Evolutionary conservation across 2,329 filamentous ascomycete species (phyloP), one percentile per base, ranked within the genome.

Genomic region (Arthrobotrys entomopaga): DNA sequence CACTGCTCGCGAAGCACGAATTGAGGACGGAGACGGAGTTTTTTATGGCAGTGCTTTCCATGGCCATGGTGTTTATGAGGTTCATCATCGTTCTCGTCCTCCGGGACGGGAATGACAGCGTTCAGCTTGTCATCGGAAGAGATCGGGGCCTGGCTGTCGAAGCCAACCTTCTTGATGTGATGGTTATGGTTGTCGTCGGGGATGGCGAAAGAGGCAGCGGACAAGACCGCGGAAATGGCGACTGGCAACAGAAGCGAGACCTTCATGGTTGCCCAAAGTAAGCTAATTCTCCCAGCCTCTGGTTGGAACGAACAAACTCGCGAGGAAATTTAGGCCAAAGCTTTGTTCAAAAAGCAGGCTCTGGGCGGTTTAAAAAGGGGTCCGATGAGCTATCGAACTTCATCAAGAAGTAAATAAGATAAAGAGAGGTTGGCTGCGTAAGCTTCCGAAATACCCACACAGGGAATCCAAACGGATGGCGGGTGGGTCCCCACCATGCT

Each of bases 161-260:
- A 65, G 49, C 40, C 50, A 42, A 66, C 58, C 29, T 61, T 38
- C 29, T 52, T 48, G 53, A 52, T 13, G 60, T 54, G 57, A 11
- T 70, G 50, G 40, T 43, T 29, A 34, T 52, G 56, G 24, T 60
- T 60, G 43, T 65, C 69, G 61, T 73, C 69, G 16, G 69, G 69
- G 43, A 63, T 61, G 48, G 60, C 69, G 61, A 73, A 34, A 42
- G 66, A 48, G 54, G 69, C 69, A 20, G 69, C 69, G 40, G 56
- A 54, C 43, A 73, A 58, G 22, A 59, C 70, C 53, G 67, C 67
- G 24, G 67, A 46, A 46, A 19, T 57, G 38, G 70, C 70, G 43
- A 67, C 50, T 42, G 63, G 70, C 43, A 67, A 29, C 15, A 74
- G 63, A 67, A 74, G 57, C 70, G 70, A 67, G 52, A 67, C 70